Evolutionary conservation across 148 eudicot genomes (phyloP), one percentile per base, ranked within the genome.

Genomic region (Diospyros lotus): DNA sequence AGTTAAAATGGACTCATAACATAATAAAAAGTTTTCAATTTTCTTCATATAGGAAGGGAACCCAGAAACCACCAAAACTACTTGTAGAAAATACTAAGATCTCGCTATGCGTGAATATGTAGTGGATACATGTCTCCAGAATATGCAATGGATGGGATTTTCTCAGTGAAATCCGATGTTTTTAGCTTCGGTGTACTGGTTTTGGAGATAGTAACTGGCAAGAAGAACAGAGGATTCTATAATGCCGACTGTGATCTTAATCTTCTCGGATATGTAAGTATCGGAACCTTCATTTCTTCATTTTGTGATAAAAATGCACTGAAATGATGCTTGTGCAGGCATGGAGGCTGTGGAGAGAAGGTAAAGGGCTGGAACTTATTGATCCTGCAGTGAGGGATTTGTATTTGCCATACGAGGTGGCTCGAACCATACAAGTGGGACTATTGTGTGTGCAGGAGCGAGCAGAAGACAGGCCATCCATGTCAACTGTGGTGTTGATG

Each of bases 301-400:
- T 17, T 56, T 38, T 2, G 9, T 60, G 64, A 18, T 41, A 60
- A 17, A 17, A 5, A 1, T 3, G 13, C 2, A 13, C 17, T 10
- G 11, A 55, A 55, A 15, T 56, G 52, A 8, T 4, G n/a, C 38
- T 54, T 4, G 38, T 39, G 58, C 67, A 86, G 87, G 87, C 83
- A 3, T 84, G 84, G 86, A 76, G 84, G 69, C 38, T 79, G 50
- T 86, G 82, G 84, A 76, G 44, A 10, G 79, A 76, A 69, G 80
- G 43, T 15, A 66, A 38, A 9, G 51, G 5, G 10, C 43, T 40
- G n/a, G 75, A 80, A 6, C 14, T 80, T 1, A 52, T 87, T 11
- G 87, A 86, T 76, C 65, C 64, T 42, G 41, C 50, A 50, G 15
- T 80, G 44, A 28, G 48, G 11, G 56, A 66, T 48, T 58, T 76